Base-by-base conservation (phyloP, 2,329 filamentous ascomycete species). In the Ophiostoma sp. region DNA sequence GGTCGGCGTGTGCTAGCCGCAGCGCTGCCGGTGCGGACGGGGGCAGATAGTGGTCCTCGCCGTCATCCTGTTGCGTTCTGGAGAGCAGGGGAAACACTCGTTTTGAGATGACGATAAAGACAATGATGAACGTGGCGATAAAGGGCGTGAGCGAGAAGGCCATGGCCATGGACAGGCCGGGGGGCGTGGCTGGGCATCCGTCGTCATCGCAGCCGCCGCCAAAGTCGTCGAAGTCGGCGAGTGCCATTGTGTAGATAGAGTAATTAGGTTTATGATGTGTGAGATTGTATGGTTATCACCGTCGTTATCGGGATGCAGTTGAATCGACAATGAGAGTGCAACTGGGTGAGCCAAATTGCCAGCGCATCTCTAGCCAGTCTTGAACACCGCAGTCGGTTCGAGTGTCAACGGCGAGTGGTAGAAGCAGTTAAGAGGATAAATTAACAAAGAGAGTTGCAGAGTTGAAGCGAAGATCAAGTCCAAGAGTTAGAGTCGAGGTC, bases 21-120 rank as follows among this genome's bases (percentile, higher is more conserved):
- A 89, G 82, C 67, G 81, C 81, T 20, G 83, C 81, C 71, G 89
- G 87, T n/a, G 87, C 86, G 71, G 88, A 84, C 66, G 87, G 81
- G 1, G 88, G 87, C 33, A 89, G 83, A 73, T 87, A 84, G 76
- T 89, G 85, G 74, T 87, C 86, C 72, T 87, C 83, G 74, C 86
- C 87, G 73, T 88, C 85, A 82, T 79, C 74, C 69, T 78, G 77
- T 72, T 85, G 80, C 15, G 84, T 76, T 72, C 84, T 83, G 57
- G 90, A 88, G 10, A 96, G 84, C n/a, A 87, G 81, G 3, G 92
- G 92, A 75, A 92, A 93, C 23, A 96, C 80, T 75, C 87, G 89
- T 48, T 87, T 85, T 68, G 88, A 84, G 67, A 90, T 89, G 69
- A 91, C 79, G 48, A 86, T 75, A 67, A 85, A 86, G 74, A 91